Conservation (phyloP, 306 rosid genomes). For the Cicer arietinum region DNA sequence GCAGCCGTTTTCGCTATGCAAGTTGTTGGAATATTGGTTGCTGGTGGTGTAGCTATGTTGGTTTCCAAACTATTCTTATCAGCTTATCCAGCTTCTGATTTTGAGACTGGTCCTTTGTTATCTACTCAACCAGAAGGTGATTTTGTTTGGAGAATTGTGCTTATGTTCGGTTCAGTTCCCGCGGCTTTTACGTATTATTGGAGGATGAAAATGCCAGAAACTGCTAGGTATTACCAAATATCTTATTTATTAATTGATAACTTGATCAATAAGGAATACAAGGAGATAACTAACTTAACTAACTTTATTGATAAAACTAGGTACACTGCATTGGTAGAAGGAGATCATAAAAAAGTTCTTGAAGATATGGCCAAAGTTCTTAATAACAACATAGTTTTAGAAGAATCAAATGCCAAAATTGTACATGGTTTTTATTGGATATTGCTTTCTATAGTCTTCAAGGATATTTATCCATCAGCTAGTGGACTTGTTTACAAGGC, state of each 20-base stretch:
- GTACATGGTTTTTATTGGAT: constrained; percentile 73
- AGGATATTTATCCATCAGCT: constrained; percentile 69
- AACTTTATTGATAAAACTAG: neutral
- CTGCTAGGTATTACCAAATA: constrained; percentile 51
- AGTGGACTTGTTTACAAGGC: constrained; percentile 60
- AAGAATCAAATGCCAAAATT: constrained; percentile 34
- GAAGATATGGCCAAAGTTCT: constrained; percentile 69
- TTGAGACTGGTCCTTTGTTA: constrained; percentile 11
- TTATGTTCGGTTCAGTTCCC: constrained; percentile 71
- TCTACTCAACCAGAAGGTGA: constrained; percentile 65
- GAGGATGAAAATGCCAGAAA: constrained; percentile 71
- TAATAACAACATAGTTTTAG: constrained; percentile 32
- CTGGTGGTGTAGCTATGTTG: constrained; percentile 60
- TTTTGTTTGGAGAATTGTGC: constrained; percentile 68
- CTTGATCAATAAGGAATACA: too few relatives aligned
- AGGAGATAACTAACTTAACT: too few relatives aligned
- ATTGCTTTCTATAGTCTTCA: constrained; percentile 70
- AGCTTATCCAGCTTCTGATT: constrained; percentile 44
- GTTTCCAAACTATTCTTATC: constrained; percentile 47
- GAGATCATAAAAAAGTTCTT: constrained; percentile 53
- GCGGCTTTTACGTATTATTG: constrained; percentile 60
- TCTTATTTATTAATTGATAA: too few relatives aligned
- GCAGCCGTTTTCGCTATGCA: constrained; percentile 82
- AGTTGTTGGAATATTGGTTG: constrained; percentile 70
- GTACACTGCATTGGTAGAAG: constrained; percentile 71